phyloP scores from a whole-genome alignment of 225 moss, liverwort and hornwort species.

The Neckera pumila region DNA sequence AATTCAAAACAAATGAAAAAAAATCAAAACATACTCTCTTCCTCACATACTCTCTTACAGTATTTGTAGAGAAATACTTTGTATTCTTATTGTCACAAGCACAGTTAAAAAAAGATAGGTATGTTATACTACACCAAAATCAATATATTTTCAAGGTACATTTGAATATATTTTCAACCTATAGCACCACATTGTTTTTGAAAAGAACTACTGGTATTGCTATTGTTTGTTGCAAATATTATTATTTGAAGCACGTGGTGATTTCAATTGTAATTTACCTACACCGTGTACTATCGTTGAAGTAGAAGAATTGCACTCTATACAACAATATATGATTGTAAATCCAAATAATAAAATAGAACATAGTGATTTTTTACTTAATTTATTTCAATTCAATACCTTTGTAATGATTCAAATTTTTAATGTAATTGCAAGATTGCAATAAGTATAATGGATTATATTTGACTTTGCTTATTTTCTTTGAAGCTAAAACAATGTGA shows the following conservation, averaged over 20 bases:
- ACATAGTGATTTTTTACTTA: not conserved
- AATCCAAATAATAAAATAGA: not conserved
- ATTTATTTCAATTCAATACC: not conserved
- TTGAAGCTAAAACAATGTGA: not conserved
- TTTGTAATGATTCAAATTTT: not conserved
- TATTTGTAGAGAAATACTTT: not conserved
- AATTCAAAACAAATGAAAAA: accelerated
- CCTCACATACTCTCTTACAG: no score
- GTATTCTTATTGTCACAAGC: not conserved
- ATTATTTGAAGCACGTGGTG: not conserved
- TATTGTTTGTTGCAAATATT: not conserved
- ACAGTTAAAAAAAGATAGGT: not conserved
- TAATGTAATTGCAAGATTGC: not conserved
- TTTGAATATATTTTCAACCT: not conserved
- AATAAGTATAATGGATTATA: not conserved
- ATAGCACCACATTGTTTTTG: not conserved
- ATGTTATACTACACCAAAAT: no score
- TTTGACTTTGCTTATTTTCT: not conserved
- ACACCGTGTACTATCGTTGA: not conserved
- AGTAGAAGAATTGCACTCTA: not conserved
- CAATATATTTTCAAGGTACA: no score
- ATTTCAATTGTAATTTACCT: not conserved
- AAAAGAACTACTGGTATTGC: not conserved
- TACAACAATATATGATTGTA: not conserved
- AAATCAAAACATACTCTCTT: no score